Evolutionary conservation across 495 filamentous ascomycete species (phyloP), one percentile per base, ranked within the genome.

Genomic region (Tuber calosporum): DNA sequence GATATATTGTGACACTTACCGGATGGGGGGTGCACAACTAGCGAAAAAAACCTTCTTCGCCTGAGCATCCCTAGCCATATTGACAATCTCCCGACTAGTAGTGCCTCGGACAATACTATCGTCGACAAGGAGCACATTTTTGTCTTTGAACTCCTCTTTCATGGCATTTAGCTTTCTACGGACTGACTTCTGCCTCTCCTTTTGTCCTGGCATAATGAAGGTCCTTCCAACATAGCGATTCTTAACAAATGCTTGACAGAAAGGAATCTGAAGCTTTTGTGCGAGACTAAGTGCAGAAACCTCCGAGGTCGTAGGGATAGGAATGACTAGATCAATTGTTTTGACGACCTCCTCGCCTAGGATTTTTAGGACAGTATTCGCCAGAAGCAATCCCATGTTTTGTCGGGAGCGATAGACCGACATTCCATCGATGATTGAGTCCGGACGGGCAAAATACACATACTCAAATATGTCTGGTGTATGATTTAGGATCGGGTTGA

Each of bases 211-310:
- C 90, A 97, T 93, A 82, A 97, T 97, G 82, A 97, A 97, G 0
- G 94, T 97, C 45, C 94, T 90, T 86, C 94, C 96, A 68, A 98
- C 92, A 82, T 97, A 98, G 69, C 94, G 89, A 83, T 97, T 97
- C 87, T 97, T 97, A 73, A 97, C 90, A 76, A 97, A 94, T 17
- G 88, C 92, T 77, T 93, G 92, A 73, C 88, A 91, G 82, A 92
- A 96, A 3, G 92, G 91, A 75, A 91, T 94, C 74, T 90, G 87
- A 40, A 97, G 84, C 48, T 87, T 85, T 79, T 91, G 88, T 22
- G 96, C 90, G 11, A 97, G 89, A 67, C 88, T 88, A 11, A 91
- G 88, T 0, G 94, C 95, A 5, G 93, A 91, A 0, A 92, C 96
- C 71, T 93, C 95, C 1, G 89, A 90, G 0, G 93, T 96, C 77